phyloP scores from a whole-genome alignment of 176 grass and related monocot species.

The Musa itinerans region DNA sequence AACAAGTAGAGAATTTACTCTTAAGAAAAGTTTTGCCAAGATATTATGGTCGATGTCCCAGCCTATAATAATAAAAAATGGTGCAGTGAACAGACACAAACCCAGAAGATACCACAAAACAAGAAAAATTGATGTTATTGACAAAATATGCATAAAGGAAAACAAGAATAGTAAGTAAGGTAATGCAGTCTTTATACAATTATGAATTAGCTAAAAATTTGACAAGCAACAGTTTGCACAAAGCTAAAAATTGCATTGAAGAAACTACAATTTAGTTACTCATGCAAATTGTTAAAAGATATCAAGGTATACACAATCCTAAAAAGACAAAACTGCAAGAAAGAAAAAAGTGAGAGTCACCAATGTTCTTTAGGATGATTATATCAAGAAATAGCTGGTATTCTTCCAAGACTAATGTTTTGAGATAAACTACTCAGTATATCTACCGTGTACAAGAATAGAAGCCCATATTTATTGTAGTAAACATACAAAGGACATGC shows the following conservation, averaged over 20 bases:
- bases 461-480: background rate
- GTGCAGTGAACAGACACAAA: too few species aligned
- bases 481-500: constrained; percentile 69
- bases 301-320: background rate
- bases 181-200: background rate
- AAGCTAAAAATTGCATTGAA: background rate
- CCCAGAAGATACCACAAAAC: too few species aligned
- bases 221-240: background rate
- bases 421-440: background rate
- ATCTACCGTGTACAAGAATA: too few species aligned
- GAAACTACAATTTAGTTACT: background rate
- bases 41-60: too few species aligned
- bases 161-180: background rate
- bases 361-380: background rate
- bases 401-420: background rate
- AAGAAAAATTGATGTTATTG: background rate
- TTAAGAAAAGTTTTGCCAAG: too few species aligned
- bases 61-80: too few species aligned
- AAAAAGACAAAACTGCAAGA: background rate
- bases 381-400: background rate
- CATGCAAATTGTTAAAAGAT: too few species aligned
- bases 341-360: background rate
- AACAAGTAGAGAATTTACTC: too few species aligned
- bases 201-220: background rate
- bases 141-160: background rate